phyloP scores from a whole-genome alignment of 2,329 filamentous ascomycete species.

The Venturia nashicola region DNA sequence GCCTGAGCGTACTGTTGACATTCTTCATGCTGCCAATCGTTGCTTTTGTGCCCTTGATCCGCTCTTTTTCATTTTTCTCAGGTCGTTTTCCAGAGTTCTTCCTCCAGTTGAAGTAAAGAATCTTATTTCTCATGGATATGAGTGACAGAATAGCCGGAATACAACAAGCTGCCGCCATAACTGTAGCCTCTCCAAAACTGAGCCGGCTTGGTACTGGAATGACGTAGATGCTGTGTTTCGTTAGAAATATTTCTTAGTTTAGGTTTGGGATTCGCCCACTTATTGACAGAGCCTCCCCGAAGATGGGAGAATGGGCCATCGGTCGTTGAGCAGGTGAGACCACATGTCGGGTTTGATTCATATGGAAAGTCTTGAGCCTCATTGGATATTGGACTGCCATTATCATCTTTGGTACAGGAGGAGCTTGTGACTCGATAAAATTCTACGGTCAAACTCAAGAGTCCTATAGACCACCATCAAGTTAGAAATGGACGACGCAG shows the following conservation, averaged over 20 bases:
- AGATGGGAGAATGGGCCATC: constrained; percentile 43
- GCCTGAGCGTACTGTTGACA: constrained; percentile 24
- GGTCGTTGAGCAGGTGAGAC: constrained; percentile 33
- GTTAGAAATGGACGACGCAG: constrained; percentile 5
- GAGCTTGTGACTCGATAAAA: constrained; percentile 44
- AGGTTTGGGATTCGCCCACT: constrained; percentile 16
- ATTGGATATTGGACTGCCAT: constrained; percentile 24
- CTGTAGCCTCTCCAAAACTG: constrained; percentile 46
- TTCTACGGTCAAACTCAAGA: constrained; percentile 50
- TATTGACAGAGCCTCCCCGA: constrained; percentile 41
- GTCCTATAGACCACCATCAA: constrained; percentile 31
- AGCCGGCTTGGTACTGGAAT: constrained; percentile 45
- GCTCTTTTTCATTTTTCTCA: constrained; percentile 21
- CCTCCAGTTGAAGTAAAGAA: constrained; percentile 50
- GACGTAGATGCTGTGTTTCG: constrained; percentile 38
- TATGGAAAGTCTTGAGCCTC: constrained; percentile 34
- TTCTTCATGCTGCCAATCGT: constrained; percentile 37
- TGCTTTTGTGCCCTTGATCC: constrained; percentile 43
- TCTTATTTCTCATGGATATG: constrained; percentile 51
- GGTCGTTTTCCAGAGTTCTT: constrained; percentile 26
- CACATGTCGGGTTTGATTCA: constrained; percentile 28
- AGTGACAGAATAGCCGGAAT: constrained; percentile 51
- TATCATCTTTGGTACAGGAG: constrained; percentile 30
- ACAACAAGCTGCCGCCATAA: constrained; percentile 52
- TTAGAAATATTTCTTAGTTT: not conserved